Conservation (phyloP, 2,329 filamentous ascomycete genomes). For the Talaromyces sp. region DNA sequence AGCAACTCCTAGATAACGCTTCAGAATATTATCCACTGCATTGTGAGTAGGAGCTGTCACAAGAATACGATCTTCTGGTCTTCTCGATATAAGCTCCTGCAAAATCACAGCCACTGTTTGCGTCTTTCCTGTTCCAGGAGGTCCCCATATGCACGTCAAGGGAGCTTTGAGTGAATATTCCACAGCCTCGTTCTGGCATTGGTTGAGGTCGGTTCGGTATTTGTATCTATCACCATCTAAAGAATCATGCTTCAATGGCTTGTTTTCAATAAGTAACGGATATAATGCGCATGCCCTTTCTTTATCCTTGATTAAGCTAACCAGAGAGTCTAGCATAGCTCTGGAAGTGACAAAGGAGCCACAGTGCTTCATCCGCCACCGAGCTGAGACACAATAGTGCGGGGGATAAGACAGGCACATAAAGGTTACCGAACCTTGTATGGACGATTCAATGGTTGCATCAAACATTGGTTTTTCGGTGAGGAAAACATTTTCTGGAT, state of each 20-base stretch:
- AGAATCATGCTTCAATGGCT: neutral
- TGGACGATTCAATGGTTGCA: constrained; percentile 30
- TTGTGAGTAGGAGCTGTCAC: too few relatives aligned
- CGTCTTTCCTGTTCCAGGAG: constrained; percentile 45
- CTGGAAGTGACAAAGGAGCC: constrained; percentile 40
- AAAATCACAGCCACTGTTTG: constrained; percentile 32
- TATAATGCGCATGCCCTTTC: neutral
- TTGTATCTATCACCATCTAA: constrained; percentile 11
- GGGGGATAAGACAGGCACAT: constrained; percentile 38
- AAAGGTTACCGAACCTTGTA: constrained; percentile 28
- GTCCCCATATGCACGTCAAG: constrained; percentile 41
- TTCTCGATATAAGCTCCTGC: too few relatives aligned
- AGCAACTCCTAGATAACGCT: too few relatives aligned
- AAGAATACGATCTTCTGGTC: too few relatives aligned
- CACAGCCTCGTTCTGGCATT: constrained; percentile 33
- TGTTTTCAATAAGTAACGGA: neutral
- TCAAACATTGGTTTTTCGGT: constrained; percentile 32
- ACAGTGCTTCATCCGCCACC: constrained; percentile 35
- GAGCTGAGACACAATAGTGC: constrained; percentile 30
- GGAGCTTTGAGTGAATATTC: constrained; percentile 24
- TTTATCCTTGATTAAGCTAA: neutral
- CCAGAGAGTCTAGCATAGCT: neutral
- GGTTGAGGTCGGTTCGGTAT: constrained; percentile 30
- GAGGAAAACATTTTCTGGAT: constrained; percentile 27
- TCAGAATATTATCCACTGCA: too few relatives aligned